phyloP scores from a whole-genome alignment of 1,139 yeast genomes.

The Taiozyma sp. region DNA sequence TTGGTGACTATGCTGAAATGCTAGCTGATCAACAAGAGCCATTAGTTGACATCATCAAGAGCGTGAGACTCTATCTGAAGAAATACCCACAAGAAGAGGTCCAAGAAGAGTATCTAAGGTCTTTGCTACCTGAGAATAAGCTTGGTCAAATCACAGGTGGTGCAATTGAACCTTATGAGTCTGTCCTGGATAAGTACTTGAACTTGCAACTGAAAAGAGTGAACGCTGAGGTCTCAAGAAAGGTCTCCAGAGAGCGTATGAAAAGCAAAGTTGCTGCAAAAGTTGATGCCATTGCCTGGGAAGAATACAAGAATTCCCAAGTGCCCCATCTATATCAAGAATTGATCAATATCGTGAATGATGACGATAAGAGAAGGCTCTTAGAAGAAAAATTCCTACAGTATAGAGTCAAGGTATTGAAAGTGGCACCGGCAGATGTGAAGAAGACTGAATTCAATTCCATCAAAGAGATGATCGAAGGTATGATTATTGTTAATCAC shows the following conservation, averaged over 20 bases:
- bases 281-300: conserved; percentile 44
- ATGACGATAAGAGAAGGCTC: conserved; percentile 53
- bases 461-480: conserved; percentile 56
- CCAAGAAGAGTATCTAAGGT: conserved; percentile 42
- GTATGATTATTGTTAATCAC: conserved; percentile 64
- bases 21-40: conserved; percentile 36
- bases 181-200: conserved; percentile 46
- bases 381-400: conserved; percentile 56
- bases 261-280: conserved; percentile 35
- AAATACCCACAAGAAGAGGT: conserved; percentile 31
- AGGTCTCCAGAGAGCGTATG: conserved; percentile 40
- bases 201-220: conserved; percentile 41
- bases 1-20: conserved; percentile 35
- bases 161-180: conserved; percentile 44
- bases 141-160: conserved; percentile 53
- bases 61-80: conserved; percentile 40
- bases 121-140: conserved; percentile 57
- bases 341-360: conserved; percentile 54
- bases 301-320: conserved; percentile 42
- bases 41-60: conserved; percentile 42
- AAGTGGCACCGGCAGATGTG: conserved; percentile 37
- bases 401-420: conserved; percentile 50
- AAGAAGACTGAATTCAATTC: conserved; percentile 38
- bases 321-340: conserved; percentile 49
- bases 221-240: conserved; percentile 27